Evolutionary conservation across 2,329 filamentous ascomycete species (phyloP).

Genomic region (Calonectria honghensis): DNA sequence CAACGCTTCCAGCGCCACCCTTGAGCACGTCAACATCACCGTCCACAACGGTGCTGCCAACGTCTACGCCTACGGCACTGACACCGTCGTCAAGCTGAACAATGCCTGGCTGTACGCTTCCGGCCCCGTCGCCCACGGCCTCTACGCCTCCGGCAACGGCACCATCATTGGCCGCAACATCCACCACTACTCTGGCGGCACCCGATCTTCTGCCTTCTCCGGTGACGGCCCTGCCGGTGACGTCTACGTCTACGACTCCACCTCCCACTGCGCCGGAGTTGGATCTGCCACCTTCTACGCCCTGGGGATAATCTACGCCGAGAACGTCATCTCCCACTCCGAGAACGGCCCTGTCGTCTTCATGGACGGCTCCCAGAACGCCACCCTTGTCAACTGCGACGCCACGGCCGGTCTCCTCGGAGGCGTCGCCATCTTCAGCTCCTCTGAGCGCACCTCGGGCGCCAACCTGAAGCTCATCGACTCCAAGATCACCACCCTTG

Average conservation of each 20-base stretch:
- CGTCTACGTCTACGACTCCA: constrained; percentile 36
- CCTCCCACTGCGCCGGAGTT: constrained; percentile 30
- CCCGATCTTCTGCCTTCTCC: constrained; percentile 35
- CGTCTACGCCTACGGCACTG: constrained; percentile 36
- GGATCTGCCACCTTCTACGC: constrained; percentile 37
- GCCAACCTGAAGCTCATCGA: constrained; percentile 32
- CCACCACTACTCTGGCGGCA: constrained; percentile 35
- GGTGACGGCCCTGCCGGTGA: constrained; percentile 32
- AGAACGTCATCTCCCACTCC: constrained; percentile 36
- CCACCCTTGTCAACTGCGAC: constrained; percentile 37
- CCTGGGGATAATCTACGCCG: constrained; percentile 36
- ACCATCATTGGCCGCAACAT: constrained; percentile 38
- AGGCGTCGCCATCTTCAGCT: constrained; percentile 38
- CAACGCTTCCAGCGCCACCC: constrained; percentile 31
- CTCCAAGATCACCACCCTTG: constrained; percentile 37
- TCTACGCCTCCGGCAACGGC: constrained; percentile 38
- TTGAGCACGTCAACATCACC: constrained; percentile 37
- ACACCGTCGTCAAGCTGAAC: constrained; percentile 30
- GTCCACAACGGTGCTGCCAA: constrained; percentile 39
- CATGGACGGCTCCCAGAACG: constrained; percentile 34
- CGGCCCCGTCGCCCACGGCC: constrained; percentile 34
- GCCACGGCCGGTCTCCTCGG: constrained; percentile 37
- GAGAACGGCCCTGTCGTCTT: constrained; percentile 35
- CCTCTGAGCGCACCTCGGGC: constrained; percentile 13
- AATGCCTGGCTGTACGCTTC: constrained; percentile 36